These are phyloP conservation scores for Saccharomycopsis crataegensis DNA, from an alignment of 1,139 yeast species.

Conservation along the genomic window DNA sequence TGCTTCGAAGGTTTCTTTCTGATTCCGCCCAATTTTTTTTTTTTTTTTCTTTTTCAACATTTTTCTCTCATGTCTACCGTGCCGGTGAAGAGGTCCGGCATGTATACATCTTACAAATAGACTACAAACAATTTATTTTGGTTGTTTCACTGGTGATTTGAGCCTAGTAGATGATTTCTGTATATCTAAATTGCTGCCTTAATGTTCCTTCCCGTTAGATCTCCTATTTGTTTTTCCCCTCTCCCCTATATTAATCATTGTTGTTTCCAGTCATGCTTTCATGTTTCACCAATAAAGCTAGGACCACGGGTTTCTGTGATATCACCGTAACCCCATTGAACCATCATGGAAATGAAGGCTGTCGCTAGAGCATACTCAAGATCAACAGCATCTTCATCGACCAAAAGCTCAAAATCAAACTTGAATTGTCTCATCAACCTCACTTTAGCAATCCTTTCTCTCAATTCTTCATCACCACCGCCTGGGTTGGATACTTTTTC, in stretches of 20 bases:
- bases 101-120: too few species aligned
- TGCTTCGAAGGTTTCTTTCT: background rate
- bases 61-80: background rate
- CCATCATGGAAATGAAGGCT: constrained; percentile 51
- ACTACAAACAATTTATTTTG: too few species aligned
- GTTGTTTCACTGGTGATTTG: too few species aligned
- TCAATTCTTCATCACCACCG: constrained; percentile 47
- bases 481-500: constrained; percentile 47
- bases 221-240: too few species aligned
- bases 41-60: background rate
- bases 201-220: too few species aligned
- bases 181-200: too few species aligned
- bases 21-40: background rate
- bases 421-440: constrained; percentile 51
- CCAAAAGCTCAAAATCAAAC: constrained; percentile 50
- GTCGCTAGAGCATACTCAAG: constrained; percentile 47
- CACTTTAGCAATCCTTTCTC: constrained; percentile 47
- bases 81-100: too few species aligned
- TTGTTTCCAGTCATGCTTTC: background rate
- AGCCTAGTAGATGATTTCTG: too few species aligned
- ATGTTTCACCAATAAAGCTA: constrained; percentile 27
- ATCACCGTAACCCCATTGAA: constrained; percentile 56
- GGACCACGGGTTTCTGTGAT: constrained; percentile 50
- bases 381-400: constrained; percentile 42
- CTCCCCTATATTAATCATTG: too few species aligned